Base-by-base conservation (phyloP, 169 alveolate species). In the Babesia sp. region DNA sequence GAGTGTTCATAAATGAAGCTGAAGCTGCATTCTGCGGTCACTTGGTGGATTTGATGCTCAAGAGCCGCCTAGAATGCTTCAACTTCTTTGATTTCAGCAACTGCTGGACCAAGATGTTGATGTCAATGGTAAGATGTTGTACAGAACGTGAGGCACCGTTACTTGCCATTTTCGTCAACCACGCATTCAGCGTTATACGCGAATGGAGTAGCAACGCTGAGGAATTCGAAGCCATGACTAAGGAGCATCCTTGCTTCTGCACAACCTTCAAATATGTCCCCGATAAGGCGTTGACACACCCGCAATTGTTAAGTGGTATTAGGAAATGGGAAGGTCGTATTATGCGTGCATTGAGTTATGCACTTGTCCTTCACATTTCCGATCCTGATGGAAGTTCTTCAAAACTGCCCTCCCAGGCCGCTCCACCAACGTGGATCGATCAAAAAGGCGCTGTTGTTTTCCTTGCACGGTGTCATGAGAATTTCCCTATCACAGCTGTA, bases 1-100 rank as follows among this genome's bases (percentile, higher is more conserved):
- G 89, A 0, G 51, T 81, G 9, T 81, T 81, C 29, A 53, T 81
- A 7, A 48, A 44, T 39, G 89, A 73, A 42, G 66, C 67, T 0
- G 82, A 81, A 22, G 66, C 89, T 22, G 16, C 66, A 3, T 81
- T 61, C 44, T 81, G 89, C 36, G 44, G 72, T 8, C 66, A 55
- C 45, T 20, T 81, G 50, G 74, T 81, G 4, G 83, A 72, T 33
- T 24, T 60, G 54, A 61, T 81, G 79, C 29, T 71, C 20, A 16
- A 1, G 0, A 20, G 46, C 24, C 54, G 55, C 16, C 29, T 64
- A 33, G 66, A 63, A n/a, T 71, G 71, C 50, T 81, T 81, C 33
- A 81, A 81, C 80, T 81, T 68, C 37, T 81, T 71, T 53, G 89
- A 81, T 46, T 81, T 81, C 58, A 42, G 58, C 39, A 81, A 81